phyloP scores from a whole-genome alignment of 371 early-diverging fungal genomes.

The Massospora cicadina region DNA sequence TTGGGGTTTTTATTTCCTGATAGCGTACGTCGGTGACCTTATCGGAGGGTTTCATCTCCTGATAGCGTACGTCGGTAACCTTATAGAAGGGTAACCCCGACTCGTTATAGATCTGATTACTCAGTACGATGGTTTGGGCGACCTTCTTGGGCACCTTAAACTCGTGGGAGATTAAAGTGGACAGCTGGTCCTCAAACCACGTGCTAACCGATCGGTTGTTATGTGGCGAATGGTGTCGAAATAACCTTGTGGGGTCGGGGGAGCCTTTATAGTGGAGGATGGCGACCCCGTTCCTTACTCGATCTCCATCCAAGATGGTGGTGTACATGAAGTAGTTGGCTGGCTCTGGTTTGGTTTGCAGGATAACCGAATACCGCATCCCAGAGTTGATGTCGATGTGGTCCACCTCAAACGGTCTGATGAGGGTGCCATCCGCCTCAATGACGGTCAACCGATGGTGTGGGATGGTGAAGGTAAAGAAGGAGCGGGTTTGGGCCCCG shows the following conservation, averaged over 20 bases:
- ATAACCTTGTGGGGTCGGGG: neutral
- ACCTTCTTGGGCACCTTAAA: neutral
- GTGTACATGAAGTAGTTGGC: conserved; percentile 19
- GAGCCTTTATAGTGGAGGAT: conserved; percentile 19
- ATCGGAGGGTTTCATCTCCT: neutral
- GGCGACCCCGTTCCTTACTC: conserved; percentile 14
- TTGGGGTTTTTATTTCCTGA: neutral
- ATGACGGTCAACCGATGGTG: conserved; percentile 20
- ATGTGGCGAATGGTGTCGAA: neutral
- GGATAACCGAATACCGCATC: conserved; percentile 22
- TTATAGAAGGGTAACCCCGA: neutral
- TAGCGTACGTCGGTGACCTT: neutral
- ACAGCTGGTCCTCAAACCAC: neutral
- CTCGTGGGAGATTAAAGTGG: neutral
- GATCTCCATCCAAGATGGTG: conserved; percentile 12
- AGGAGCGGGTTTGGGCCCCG: neutral
- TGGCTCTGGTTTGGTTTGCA: conserved; percentile 19
- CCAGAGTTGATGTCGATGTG: conserved; percentile 19
- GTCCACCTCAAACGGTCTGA: conserved; percentile 17
- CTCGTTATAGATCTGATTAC: neutral
- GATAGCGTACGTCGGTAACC: neutral
- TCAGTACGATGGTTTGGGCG: neutral
- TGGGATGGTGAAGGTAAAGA: conserved; percentile 18
- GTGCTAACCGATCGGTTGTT: neutral
- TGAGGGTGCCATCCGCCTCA: conserved; percentile 22